Evolutionary conservation across 225 moss, liverwort and hornwort genomes (phyloP), one percentile per base, ranked within the genome.

Genomic region (Sphagnum tenellum): DNA sequence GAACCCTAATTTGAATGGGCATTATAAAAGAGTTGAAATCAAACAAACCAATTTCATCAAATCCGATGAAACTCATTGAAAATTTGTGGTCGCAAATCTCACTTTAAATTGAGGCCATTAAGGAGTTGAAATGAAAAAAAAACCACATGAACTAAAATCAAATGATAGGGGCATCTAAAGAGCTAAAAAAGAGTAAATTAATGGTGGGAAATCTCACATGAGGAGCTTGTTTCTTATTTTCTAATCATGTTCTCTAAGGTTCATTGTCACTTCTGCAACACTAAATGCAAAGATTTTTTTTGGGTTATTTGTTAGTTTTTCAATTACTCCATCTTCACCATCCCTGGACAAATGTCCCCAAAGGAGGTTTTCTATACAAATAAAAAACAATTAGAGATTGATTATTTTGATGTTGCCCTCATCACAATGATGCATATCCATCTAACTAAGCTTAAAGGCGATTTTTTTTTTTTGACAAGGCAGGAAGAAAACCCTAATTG

Each of bases 281-380:
- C 46, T 70, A 46, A 63, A 70, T 12, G 53, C 54, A 9, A 46
- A 70, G 51, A 53, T 52, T 8, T 70, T 55, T 48, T 53, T 10
- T 2, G 45, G n/a, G n/a, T n/a, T n/a, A n/a, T n/a, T n/a, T n/a
- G 46, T 3, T 63, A 45, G 12, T 56, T 63, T 55, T 51, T 51
- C 50, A 47, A 53, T 8, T 51, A 44, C 51, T 7, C 63, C 7
- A 63, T 63, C 3, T 7, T 70, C 10, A 63, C 7, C n/a, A 55
- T 70, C 12, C 70, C 63, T 29, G 70, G 70, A 13, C 52, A 44
- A 47, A 44, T 2, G 4, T 55, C 12, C 45, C 70, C 62, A 8
- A 62, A 62, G 3, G 70, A 70, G 45, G 63, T 70, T 46, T 46
- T 61, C 29, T 69, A 69, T 49, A 60, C 69, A n/a, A n/a, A n/a